phyloP scores from a whole-genome alignment of 257 asterid genomes.

The Solanum verrucosum region DNA sequence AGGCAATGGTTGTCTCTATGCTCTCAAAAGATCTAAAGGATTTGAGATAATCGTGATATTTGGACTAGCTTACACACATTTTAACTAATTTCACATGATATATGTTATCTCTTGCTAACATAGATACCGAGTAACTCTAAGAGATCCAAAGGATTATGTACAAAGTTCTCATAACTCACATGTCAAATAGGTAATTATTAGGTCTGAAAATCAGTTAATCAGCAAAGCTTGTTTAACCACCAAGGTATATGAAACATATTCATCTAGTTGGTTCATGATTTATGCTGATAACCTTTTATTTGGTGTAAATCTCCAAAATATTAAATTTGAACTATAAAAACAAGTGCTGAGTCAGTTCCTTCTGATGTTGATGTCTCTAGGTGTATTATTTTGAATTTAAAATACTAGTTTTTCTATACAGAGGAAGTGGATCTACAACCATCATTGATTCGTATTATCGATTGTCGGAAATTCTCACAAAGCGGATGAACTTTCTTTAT shows the following conservation, averaged over 20 bases:
- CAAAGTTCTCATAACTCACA: neutral
- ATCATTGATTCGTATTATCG: too few relatives aligned
- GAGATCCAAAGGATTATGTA: neutral
- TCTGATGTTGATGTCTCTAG: neutral
- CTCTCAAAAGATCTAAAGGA: neutral
- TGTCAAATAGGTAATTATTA: slow-evolving; percentile 3
- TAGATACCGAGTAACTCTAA: neutral
- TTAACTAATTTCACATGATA: neutral
- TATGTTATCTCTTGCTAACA: neutral
- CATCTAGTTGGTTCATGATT: neutral
- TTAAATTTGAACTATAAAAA: neutral
- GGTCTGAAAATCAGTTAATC: neutral
- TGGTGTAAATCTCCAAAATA: neutral
- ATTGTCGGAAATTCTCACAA: too few relatives aligned
- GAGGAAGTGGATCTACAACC: neutral
- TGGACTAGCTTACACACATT: accelerated
- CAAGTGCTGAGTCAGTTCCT: neutral
- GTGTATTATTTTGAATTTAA: neutral
- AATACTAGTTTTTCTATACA: too few relatives aligned
- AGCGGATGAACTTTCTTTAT: neutral
- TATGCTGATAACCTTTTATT: neutral
- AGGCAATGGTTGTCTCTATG: neutral
- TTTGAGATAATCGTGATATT: neutral
- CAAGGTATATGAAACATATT: neutral
- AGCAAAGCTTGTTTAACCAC: slow-evolving; percentile 9